Evolutionary conservation across 805 yeast genomes (phyloP), one percentile per base, ranked within the genome.

Genomic region (Candida methanosorbosa): DNA sequence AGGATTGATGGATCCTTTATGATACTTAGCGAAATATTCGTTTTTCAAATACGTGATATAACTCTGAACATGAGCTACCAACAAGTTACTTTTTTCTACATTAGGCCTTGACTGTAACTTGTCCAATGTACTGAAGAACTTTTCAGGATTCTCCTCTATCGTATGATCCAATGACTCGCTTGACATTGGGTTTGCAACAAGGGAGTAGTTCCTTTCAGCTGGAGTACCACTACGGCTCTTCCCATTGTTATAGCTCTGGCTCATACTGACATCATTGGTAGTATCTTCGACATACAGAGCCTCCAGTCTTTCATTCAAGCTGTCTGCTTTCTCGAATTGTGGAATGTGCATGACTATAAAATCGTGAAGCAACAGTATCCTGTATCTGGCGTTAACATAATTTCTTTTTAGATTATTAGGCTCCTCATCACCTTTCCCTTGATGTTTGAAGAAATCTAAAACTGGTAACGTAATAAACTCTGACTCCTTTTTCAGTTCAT

Each of bases 311-410:
- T 18, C 25, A 18, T 30, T 18, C 5, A 26, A 5, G 9, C 18
- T 21, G 5, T 27, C 14, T 13, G 27, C 28, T 15, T 32, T 30
- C n/a, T n/a, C 12, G 12, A 42, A 27, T 12, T 23, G 20, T 3
- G 35, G 25, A 18, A 38, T 25, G 21, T 43, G 42, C 31, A 40
- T 34, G 27, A 46, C 30, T 9, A 50, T 30, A 9, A 49, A 23
- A 34, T 42, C 37, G 28, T 47, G 48, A n/a, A 50, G 29, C 18
- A 48, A 29, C 18, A 43, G 32, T 19, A 50, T 23, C 12, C 54
- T 45, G 9, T 29, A 29, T 18, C 42, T 38, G 2, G 37, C 26
- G 9, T 25, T 33, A 11, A 38, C 36, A 23, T 42, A 44, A 15
- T 19, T 15, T 14, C 11, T 16, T 17, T 21, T 27, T 16, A 6